Evolutionary conservation across 2,329 filamentous ascomycete genomes (phyloP).

Genomic region (Penicillium sp.): DNA sequence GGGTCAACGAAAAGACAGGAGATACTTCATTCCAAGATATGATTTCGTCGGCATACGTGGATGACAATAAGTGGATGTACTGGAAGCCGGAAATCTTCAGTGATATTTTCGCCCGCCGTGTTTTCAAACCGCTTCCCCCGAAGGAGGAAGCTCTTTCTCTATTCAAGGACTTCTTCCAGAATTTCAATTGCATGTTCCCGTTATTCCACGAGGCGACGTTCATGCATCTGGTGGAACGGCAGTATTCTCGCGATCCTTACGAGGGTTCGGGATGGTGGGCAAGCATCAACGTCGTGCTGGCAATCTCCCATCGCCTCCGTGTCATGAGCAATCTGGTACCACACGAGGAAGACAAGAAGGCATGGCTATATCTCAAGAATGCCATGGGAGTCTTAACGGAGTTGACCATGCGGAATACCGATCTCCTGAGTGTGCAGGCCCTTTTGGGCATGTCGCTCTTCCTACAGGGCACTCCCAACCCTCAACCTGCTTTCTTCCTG

Average conservation of each 20-base stretch:
- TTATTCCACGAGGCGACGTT: slow-evolving; percentile 97
- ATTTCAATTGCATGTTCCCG: slow-evolving; percentile 99
- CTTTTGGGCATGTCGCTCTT: slow-evolving; percentile 91
- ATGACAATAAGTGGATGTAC: slow-evolving; percentile 92
- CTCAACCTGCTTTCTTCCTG: slow-evolving; percentile 86
- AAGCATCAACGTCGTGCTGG: slow-evolving; percentile 85
- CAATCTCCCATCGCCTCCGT: slow-evolving; percentile 85
- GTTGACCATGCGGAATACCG: slow-evolving; percentile 91
- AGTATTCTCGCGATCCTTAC: slow-evolving; percentile 89
- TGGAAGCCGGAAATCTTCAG: slow-evolving; percentile 98
- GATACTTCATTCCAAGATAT: slow-evolving; percentile 91
- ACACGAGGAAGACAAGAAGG: slow-evolving; percentile 86
- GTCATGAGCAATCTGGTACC: slow-evolving; percentile 94
- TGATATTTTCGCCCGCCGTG: slow-evolving; percentile 78
- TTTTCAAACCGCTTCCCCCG: slow-evolving; percentile 77
- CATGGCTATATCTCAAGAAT: slow-evolving; percentile 95
- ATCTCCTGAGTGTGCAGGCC: slow-evolving; percentile 90
- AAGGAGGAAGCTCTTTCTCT: slow-evolving; percentile 85
- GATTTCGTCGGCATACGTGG: slow-evolving; percentile 84
- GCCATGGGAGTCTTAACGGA: slow-evolving; percentile 90
- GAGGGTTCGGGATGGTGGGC: slow-evolving; percentile 98
- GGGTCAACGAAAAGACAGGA: slow-evolving; percentile 98
- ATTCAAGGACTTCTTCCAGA: slow-evolving; percentile 91
- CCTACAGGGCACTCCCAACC: slow-evolving; percentile 92
- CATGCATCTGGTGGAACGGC: slow-evolving; percentile 91